phyloP scores from a whole-genome alignment of 2,329 filamentous ascomycete genomes.

The Cryoendolithus antarcticus region DNA sequence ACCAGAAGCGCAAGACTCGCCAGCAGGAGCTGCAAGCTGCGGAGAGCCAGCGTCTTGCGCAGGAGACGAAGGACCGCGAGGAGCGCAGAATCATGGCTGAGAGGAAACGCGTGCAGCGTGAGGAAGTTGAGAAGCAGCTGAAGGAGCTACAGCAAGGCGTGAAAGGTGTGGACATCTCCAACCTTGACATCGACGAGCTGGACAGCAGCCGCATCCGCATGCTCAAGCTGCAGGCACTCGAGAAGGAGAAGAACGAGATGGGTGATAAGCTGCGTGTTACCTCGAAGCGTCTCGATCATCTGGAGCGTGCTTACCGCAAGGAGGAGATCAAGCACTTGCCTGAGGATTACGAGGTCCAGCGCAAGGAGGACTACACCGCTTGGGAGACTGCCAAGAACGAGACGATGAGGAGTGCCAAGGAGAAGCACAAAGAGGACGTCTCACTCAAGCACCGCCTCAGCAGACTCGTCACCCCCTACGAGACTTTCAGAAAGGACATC shows the following conservation, averaged over 20 bases:
- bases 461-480: slow-evolving; percentile 73
- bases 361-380: slow-evolving; percentile 61
- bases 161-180: slow-evolving; percentile 75
- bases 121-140: slow-evolving; percentile 66
- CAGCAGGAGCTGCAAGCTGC: slow-evolving; percentile 82
- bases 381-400: slow-evolving; percentile 71
- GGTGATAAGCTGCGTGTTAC: slow-evolving; percentile 83
- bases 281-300: slow-evolving; percentile 89
- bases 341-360: slow-evolving; percentile 74
- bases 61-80: slow-evolving; percentile 86
- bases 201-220: slow-evolving; percentile 60
- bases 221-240: slow-evolving; percentile 88
- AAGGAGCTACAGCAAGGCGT: slow-evolving; percentile 86
- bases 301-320: slow-evolving; percentile 92
- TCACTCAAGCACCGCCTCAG: slow-evolving; percentile 86
- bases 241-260: slow-evolving; percentile 95
- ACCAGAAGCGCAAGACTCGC: slow-evolving; percentile 71
- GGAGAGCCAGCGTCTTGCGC: slow-evolving; percentile 76
- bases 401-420: slow-evolving; percentile 66
- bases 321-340: slow-evolving; percentile 88
- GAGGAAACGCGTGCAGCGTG: slow-evolving; percentile 54
- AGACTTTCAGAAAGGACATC: slow-evolving; percentile 68
- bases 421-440: slow-evolving; percentile 84
- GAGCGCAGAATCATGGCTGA: slow-evolving; percentile 75
- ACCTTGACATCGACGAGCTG: slow-evolving; percentile 64